Percentiles rank a stretch among this genome's conserved stretches.
These are phyloP conservation scores for Boletellus dicymbophilus DNA, from an alignment of 1,284 basidiomycete species.

Conservation along the genomic window DNA sequence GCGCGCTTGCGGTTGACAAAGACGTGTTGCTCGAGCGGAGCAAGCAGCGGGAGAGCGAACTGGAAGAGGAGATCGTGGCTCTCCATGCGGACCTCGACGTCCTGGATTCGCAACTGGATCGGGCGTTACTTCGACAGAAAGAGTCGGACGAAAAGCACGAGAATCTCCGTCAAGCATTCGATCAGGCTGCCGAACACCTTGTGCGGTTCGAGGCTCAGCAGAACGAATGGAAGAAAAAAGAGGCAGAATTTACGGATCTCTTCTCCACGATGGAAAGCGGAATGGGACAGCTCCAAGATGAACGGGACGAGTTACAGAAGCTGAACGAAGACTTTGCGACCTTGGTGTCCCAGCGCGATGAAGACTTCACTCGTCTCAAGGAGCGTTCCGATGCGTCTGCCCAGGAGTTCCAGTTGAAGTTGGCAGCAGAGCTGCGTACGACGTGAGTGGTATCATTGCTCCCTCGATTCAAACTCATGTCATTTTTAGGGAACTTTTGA, in stretches of 20 bases:
- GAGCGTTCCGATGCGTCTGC: slow-evolving; percentile 73
- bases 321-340: slow-evolving; percentile 75
- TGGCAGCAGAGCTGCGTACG: slow-evolving; percentile 66
- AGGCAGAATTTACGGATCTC: slow-evolving; percentile 58
- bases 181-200: slow-evolving; percentile 83
- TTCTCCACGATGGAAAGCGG: slow-evolving; percentile 63
- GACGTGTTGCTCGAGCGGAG: slow-evolving; percentile 84
- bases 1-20: slow-evolving; percentile 81
- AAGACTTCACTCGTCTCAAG: slow-evolving; percentile 76
- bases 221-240: slow-evolving; percentile 63
- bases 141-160: slow-evolving; percentile 79
- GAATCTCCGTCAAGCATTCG: slow-evolving; percentile 71
- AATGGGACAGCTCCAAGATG: slow-evolving; percentile 53
- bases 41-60: slow-evolving; percentile 81
- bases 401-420: slow-evolving; percentile 74
- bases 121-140: slow-evolving; percentile 74
- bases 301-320: slow-evolving; percentile 64
- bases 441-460: slow-evolving; percentile 48
- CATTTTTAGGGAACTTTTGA: slow-evolving; percentile 57
- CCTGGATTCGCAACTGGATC: slow-evolving; percentile 85
- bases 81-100: slow-evolving; percentile 85
- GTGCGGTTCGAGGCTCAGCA: slow-evolving; percentile 79
- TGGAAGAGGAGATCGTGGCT: slow-evolving; percentile 84
- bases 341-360: slow-evolving; percentile 74
- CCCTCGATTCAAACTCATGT: slow-evolving; percentile 6